These are phyloP conservation scores for Kitagawia praeruptora DNA, from an alignment of 129 eudicot species.

Conservation along the genomic window DNA sequence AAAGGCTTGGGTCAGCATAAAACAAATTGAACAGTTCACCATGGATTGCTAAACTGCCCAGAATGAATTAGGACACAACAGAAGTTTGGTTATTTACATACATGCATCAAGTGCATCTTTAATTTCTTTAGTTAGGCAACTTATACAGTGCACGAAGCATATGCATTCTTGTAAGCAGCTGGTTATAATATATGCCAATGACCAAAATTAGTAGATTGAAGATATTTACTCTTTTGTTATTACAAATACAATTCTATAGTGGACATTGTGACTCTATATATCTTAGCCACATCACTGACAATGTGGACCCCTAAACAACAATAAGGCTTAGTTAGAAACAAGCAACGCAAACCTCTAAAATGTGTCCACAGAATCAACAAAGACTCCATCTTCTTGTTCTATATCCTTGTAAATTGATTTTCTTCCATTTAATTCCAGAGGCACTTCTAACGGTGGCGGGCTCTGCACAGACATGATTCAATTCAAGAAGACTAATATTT, in stretches of 20 bases:
- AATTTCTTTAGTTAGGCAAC: too few species aligned
- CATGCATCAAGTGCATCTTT: background rate
- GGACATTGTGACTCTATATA: background rate
- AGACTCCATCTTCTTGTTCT: slow-evolving; percentile 71
- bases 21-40: background rate
- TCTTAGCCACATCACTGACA: background rate
- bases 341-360: slow-evolving; percentile 42
- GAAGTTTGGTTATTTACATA: background rate
- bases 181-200: background rate
- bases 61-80: background rate
- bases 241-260: background rate
- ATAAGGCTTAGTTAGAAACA: background rate
- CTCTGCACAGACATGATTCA: slow-evolving; percentile 28
- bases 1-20: background rate
- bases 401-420: slow-evolving; percentile 54
- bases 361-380: slow-evolving; percentile 45
- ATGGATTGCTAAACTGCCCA: background rate
- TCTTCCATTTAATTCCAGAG: slow-evolving; percentile 61
- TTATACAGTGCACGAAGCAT: background rate
- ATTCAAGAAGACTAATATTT: background rate
- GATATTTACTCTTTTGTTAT: background rate
- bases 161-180: background rate
- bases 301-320: background rate
- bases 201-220: background rate
- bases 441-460: slow-evolving; percentile 84